A percentile compares a stretch with the other conserved stretches of the same genome.
Evolutionary conservation across 805 yeast genomes (phyloP).

Genomic region (Candida saitoana): DNA sequence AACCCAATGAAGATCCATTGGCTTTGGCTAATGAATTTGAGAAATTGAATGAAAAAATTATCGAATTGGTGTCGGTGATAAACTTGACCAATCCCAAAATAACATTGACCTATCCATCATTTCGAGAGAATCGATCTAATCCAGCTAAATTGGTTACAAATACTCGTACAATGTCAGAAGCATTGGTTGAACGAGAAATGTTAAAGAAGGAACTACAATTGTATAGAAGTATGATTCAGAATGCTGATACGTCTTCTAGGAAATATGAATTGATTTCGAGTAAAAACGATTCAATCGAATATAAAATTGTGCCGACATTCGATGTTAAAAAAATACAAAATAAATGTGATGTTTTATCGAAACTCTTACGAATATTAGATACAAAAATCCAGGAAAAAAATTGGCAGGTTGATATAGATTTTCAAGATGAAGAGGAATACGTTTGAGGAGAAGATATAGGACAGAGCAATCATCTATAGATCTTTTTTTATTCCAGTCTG

Average conservation of each 20-base stretch:
- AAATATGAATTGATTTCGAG: slow-evolving; percentile 8
- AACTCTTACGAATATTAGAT: slow-evolving; percentile 9
- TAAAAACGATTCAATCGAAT: slow-evolving; percentile 5
- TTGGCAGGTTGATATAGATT: slow-evolving; percentile 12
- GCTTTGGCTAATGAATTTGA: slow-evolving; percentile 4
- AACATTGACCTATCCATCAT: slow-evolving; percentile 9
- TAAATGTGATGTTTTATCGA: slow-evolving; percentile 5
- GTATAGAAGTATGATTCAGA: neutral
- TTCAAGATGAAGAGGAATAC: slow-evolving; percentile 1
- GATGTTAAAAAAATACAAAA: slow-evolving; percentile 4
- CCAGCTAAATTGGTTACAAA: neutral
- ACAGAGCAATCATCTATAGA: neutral
- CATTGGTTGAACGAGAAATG: slow-evolving; percentile 12
- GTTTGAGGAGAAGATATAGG: neutral
- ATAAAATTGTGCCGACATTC: slow-evolving; percentile 7
- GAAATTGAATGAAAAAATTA: slow-evolving; percentile 4
- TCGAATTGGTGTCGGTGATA: slow-evolving; percentile 8
- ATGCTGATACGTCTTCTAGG: slow-evolving; percentile 7
- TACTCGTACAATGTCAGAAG: slow-evolving; percentile 10
- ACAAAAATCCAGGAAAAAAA: slow-evolving; percentile 11
- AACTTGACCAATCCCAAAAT: slow-evolving; percentile 9
- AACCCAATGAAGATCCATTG: slow-evolving; percentile 6
- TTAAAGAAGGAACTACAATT: slow-evolving; percentile 9
- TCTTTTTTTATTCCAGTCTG: neutral
- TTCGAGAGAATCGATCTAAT: neutral